Base-by-base conservation (phyloP, 768 basidiomycete species). In the Lentinula raphanica region DNA sequence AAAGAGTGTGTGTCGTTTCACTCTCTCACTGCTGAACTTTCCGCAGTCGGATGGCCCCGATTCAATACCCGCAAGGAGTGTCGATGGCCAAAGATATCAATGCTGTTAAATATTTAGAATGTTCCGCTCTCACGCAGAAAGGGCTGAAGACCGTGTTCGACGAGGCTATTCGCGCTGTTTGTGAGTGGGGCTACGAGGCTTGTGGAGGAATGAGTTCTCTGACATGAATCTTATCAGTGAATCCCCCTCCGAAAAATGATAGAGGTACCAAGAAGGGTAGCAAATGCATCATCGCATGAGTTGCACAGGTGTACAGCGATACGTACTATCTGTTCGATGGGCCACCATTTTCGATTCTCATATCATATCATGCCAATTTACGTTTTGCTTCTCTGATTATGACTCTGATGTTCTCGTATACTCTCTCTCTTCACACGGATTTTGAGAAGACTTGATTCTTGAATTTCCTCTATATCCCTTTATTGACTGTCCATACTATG, bases 121-220 rank as follows among this genome's bases (percentile, higher is more conserved):
- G 94, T 72, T 96, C 94, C 28, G 94, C 95, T 32, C 77, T 96
- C 67, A 98, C 96, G 48, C 97, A 98, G 79, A 97, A 98, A 75
- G 96, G 96, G 15, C 77, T 99, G 69, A 99, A 99, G 84, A 95
- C 90, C 59, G 97, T 99, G 44, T 99, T 99, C 70, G 97, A 98
- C 71, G 97, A 98, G 74, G 97, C 97, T 42, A 98, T 99, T 67
- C 86, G 97, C 56, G 93, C 94, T 57, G 96, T 98, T 65, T 77
- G 92, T 94, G 71, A 84, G 92, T 88, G 55, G 39, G 45, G 49
- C 56, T 65, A 36, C 53, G 54, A 31, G 13, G 32, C 11, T 15
- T n/a, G 3, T 38, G 21, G 23, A 23, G 25, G 9, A 3, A 11
- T 54, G n/a, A n/a, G 9, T n/a, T 3, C 21, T 23, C 23, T 39